Evolutionary conservation across 1,284 basidiomycete species (phyloP), one percentile per base, ranked within the genome.

Genomic region (Trichosporon asahii): DNA sequence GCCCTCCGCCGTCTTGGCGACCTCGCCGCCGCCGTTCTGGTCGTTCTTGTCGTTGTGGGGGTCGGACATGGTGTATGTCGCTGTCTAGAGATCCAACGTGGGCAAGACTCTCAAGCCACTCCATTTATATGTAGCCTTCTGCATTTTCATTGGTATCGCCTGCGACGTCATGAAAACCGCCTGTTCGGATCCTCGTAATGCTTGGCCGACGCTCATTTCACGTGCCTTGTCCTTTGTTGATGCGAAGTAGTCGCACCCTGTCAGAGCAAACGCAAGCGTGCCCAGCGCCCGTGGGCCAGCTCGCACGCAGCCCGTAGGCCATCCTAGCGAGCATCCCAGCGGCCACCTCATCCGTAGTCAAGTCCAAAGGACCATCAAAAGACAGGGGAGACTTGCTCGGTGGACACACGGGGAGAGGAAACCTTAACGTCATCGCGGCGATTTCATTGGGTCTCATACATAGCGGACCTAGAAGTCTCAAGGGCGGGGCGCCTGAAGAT

Each of bases 61-160:
- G 49, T 53, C 49, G 49, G 49, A 53, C 49, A 53, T 53, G 49
- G 49, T 53, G 49, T 53, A 53, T 53, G 49, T 53, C 49, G 49
- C 49, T 23, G 18, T 53, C 49, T 53, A 12, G 49, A 9, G 21
- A 23, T 53, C 49, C 49, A 25, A 53, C 21, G 49, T 53, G 49
- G 49, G 49, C 35, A 25, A 11, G 11, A 8, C 2, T 12, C 21
- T 3, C 49, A 53, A 21, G 49, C 49, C 23, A 25, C 49, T 23
- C 21, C 49, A 53, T 53, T 23, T 53, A 53, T 53, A 53, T 53
- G 49, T 18, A 44, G 6, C 18, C 40, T 44, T 44, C 3, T n/a
- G 40, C 40, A 14, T 44, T n/a, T n/a, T 44, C 11, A n/a, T n/a
- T 44, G 15, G 18, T 18, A 44, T n/a, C 6, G 40, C 3, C 35